Evolutionary conservation across 495 filamentous ascomycete genomes (phyloP), one percentile per base, ranked within the genome.

Genomic region (Pseudotulostoma volvatum): DNA sequence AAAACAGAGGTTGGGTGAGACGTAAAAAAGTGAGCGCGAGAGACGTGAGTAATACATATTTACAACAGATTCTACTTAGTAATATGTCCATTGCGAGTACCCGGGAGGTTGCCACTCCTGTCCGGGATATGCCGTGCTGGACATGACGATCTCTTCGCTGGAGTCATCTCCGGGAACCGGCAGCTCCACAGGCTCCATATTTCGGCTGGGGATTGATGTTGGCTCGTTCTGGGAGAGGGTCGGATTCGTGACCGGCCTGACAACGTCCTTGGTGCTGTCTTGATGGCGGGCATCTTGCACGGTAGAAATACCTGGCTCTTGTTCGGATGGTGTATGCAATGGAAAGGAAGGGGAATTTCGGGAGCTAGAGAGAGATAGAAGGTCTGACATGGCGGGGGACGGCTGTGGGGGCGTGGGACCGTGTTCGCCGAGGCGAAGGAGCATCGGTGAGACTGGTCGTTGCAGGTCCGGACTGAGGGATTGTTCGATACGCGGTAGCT

Each of bases 51-150:
- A n/a, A n/a, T n/a, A n/a, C n/a, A n/a, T n/a, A n/a, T n/a, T n/a
- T n/a, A n/a, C n/a, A n/a, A n/a, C n/a, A n/a, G n/a, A n/a, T n/a
- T 3, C 32, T n/a, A 37, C 7, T 41, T 37, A 54, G 37, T 45
- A 52, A 37, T 46, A 38, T n/a, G 53, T 44, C 50, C 48, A 55
- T 23, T 47, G 41, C 7, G 34, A 44, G 40, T 47, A 56, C 14
- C 56, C 55, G 30, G 53, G 45, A 16, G 81, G 81, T 52, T 73
- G 74, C 82, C 82, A 87, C 57, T 84, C 81, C 61, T 86, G 80
- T 1, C 81, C 82, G 2, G 82, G 82, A 50, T 84, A 88, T 18
- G 76, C 73, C 8, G 82, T 85, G 5, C 79, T 76, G 31, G 67
- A 79, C 82, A 88, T 88, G 21, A 68, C 52, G 25, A 70, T 63